Evolutionary conservation across 1,284 basidiomycete genomes (phyloP).

Genomic region (Marasmius oreades): DNA sequence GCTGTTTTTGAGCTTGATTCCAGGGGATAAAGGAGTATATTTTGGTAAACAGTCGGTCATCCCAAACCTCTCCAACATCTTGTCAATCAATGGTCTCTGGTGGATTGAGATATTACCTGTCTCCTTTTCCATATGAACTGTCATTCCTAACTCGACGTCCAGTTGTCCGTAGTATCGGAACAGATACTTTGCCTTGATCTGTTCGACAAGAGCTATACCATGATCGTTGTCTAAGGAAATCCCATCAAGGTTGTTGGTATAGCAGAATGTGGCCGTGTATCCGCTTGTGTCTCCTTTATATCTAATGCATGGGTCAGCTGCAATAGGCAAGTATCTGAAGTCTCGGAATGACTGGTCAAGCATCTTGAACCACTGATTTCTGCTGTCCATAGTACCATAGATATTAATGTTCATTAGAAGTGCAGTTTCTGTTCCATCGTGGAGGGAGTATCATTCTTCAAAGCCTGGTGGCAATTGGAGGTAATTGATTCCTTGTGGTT

Average conservation of each 20-base stretch:
- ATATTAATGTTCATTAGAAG: background rate
- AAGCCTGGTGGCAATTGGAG: background rate
- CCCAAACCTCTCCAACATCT: conserved; percentile 19
- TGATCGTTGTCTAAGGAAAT: too few relatives aligned
- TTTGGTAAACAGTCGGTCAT: conserved; percentile 19
- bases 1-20: conserved; percentile 14
- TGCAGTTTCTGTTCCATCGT: background rate
- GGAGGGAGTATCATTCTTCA: background rate
- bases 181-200: background rate
- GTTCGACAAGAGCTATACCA: too few relatives aligned
- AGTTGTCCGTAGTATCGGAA: background rate
- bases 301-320: too few relatives aligned
- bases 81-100: conserved; percentile 22
- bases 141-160: conserved; percentile 1
- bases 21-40: conserved; percentile 19
- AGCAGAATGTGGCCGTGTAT: too few relatives aligned
- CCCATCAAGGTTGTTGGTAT: too few relatives aligned
- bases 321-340: too few relatives aligned
- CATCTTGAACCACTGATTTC: background rate
- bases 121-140: conserved; percentile 1
- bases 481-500: background rate
- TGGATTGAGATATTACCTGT: conserved; percentile 21
- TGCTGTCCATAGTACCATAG: background rate
- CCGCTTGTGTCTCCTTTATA: too few relatives aligned
- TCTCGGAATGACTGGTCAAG: too few relatives aligned